Percentiles rank a stretch among this genome's conserved stretches.
phyloP scores from a whole-genome alignment of 83 land plant genomes.

The Picea engelmannii region DNA sequence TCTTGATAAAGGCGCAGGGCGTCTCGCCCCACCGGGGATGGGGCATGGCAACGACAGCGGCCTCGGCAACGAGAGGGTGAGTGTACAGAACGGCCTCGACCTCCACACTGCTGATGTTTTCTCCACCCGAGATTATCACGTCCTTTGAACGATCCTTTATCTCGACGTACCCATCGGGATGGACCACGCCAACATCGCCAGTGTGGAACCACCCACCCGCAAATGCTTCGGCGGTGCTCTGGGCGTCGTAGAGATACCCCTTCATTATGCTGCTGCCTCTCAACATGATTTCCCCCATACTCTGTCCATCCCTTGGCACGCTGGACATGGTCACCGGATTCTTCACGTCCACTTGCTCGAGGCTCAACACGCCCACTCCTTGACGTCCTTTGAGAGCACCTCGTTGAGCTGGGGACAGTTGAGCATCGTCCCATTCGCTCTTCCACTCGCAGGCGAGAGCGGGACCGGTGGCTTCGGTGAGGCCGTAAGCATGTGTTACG shows the following conservation, averaged over 20 bases:
- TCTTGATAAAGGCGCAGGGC: no score
- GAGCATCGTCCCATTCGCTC: slow-evolving; percentile 42
- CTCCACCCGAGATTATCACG: slow-evolving; percentile 67
- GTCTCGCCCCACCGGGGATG: no score
- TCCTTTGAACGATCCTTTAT: slow-evolving; percentile 74
- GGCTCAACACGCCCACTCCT: slow-evolving; percentile 50
- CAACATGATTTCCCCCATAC: no score
- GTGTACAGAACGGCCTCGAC: no score
- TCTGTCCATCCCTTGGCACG: no score
- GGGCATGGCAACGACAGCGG: no score
- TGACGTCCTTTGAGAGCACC: slow-evolving; percentile 62
- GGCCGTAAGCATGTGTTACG: slow-evolving; percentile 71
- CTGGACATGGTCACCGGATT: slow-evolving; percentile 52
- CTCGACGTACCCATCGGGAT: slow-evolving; percentile 67
- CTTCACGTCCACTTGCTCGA: slow-evolving; percentile 55
- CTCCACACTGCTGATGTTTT: slow-evolving; percentile 77
- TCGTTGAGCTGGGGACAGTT: slow-evolving; percentile 25
- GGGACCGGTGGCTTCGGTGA: slow-evolving; percentile 77
- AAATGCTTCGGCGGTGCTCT: slow-evolving; percentile 53
- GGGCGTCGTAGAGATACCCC: slow-evolving; percentile 63
- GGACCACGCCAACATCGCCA: slow-evolving; percentile 73
- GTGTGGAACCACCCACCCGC: slow-evolving; percentile 74
- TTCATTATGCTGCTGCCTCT: no score
- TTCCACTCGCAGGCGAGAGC: slow-evolving; percentile 72
- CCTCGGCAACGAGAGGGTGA: no score